Evolutionary conservation across 805 yeast species (phyloP).

Genomic region (Danielia reshetovae): DNA sequence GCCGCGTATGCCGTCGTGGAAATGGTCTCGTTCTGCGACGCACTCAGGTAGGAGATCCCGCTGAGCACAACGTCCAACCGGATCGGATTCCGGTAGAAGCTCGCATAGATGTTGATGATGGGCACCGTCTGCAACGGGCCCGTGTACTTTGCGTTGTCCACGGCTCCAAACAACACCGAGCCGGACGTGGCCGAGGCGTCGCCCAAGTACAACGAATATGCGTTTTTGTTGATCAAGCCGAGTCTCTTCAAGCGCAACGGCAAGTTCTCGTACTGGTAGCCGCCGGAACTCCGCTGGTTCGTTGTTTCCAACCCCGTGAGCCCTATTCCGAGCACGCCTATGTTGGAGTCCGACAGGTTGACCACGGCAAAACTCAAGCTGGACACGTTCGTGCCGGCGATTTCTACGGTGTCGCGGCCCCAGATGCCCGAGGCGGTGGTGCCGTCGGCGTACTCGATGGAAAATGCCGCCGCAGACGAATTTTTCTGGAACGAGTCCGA

Average conservation of each 20-base stretch:
- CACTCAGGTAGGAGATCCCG: conserved; percentile 23
- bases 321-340: conserved; percentile 70
- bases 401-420: conserved; percentile 58
- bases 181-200: conserved; percentile 27
- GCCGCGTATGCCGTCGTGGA: conserved; percentile 8
- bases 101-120: conserved; percentile 34
- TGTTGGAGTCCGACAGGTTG: conserved; percentile 54
- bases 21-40: conserved; percentile 7
- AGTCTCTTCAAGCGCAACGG: conserved; percentile 57
- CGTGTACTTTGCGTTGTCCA: conserved; percentile 38
- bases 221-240: conserved; percentile 52
- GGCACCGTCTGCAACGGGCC: conserved; percentile 33
- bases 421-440: conserved; percentile 48
- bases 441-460: conserved; percentile 46
- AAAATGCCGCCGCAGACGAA: conserved; percentile 36
- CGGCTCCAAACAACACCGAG: conserved; percentile 39
- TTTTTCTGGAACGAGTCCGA: conserved; percentile 41
- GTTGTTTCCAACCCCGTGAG: conserved; percentile 67
- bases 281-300: conserved; percentile 8
- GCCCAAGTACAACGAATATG: conserved; percentile 63
- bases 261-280: conserved; percentile 52
- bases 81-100: conserved; percentile 27
- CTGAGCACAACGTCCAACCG: conserved; percentile 48
- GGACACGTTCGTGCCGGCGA: conserved; percentile 47
- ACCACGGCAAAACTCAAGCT: conserved; percentile 73